A percentile compares a stretch with the other conserved stretches of the same genome.
Conservation (phyloP, 139 green algal genomes). For the Closterium sp. region DNA sequence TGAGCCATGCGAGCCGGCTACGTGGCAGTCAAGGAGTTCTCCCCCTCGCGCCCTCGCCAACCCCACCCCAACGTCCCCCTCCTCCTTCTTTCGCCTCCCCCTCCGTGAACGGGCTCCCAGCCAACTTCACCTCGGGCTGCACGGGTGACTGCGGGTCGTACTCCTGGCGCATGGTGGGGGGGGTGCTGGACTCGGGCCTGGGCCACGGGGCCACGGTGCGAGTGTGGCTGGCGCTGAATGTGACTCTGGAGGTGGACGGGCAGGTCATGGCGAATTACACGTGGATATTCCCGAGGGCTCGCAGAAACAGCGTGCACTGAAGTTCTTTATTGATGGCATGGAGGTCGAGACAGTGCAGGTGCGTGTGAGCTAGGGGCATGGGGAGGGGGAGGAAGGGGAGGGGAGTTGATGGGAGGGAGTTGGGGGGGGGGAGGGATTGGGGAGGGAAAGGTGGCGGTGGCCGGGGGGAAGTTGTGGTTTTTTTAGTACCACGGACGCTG, state of each 20-base stretch:
- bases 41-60: background rate
- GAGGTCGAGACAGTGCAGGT: slow-evolving; percentile 5
- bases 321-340: slow-evolving; percentile 24
- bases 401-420: no score
- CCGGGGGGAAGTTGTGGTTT: background rate
- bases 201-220: slow-evolving; percentile 16
- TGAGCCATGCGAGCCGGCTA: background rate
- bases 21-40: slow-evolving; percentile 8
- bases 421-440: background rate
- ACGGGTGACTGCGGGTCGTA: slow-evolving; percentile 12
- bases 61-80: background rate
- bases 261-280: slow-evolving; percentile 15
- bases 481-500: background rate
- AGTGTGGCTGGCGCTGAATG: slow-evolving; percentile 24
- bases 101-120: background rate
- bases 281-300: slow-evolving; percentile 3
- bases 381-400: no score
- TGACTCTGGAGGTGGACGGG: slow-evolving; percentile 26
- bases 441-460: background rate
- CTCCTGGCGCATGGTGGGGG: slow-evolving; percentile 18
- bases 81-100: no score
- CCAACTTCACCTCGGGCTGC: slow-evolving; percentile 17
- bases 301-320: background rate
- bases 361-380: background rate
- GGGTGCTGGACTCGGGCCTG: slow-evolving; percentile 17